A percentile compares a stretch with the other conserved stretches of the same genome.
Evolutionary conservation across 805 yeast species (phyloP).

Genomic region (Barnettozyma siamensis): DNA sequence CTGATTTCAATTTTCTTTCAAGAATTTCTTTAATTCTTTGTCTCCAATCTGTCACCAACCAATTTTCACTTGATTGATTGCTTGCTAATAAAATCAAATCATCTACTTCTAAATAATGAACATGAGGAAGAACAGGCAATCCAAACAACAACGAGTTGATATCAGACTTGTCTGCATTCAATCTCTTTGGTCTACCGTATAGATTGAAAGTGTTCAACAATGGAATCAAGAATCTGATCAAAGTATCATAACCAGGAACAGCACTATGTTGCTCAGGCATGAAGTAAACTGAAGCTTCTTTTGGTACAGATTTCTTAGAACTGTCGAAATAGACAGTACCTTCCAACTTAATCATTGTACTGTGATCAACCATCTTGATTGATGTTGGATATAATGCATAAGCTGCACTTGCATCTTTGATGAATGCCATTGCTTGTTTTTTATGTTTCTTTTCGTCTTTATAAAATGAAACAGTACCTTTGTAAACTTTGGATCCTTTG

Average conservation of each 20-base stretch:
- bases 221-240: slow-evolving; percentile 74
- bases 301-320: slow-evolving; percentile 39
- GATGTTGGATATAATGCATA: slow-evolving; percentile 93
- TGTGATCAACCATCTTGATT: slow-evolving; percentile 71
- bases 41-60: slow-evolving; percentile 62
- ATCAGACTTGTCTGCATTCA: slow-evolving; percentile 67
- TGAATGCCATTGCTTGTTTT: slow-evolving; percentile 76
- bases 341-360: slow-evolving; percentile 85
- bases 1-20: slow-evolving; percentile 45
- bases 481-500: slow-evolving; percentile 37
- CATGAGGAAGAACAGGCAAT: slow-evolving; percentile 74
- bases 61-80: slow-evolving; percentile 31
- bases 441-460: slow-evolving; percentile 72
- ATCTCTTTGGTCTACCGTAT: slow-evolving; percentile 73
- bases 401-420: slow-evolving; percentile 61
- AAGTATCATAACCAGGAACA: slow-evolving; percentile 78
- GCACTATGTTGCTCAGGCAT: slow-evolving; percentile 85
- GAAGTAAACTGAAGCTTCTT: slow-evolving; percentile 60
- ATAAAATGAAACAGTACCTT: slow-evolving; percentile 46
- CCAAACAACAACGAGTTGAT: slow-evolving; percentile 65
- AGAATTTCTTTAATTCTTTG: slow-evolving; percentile 48
- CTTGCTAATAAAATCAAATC: slow-evolving; percentile 45
- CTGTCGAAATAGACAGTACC: slow-evolving; percentile 65
- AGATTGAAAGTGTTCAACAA: slow-evolving; percentile 68
- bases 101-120: slow-evolving; percentile 61